Conservation (phyloP, 305 asterid species). For the Fraxinus paxiana region DNA sequence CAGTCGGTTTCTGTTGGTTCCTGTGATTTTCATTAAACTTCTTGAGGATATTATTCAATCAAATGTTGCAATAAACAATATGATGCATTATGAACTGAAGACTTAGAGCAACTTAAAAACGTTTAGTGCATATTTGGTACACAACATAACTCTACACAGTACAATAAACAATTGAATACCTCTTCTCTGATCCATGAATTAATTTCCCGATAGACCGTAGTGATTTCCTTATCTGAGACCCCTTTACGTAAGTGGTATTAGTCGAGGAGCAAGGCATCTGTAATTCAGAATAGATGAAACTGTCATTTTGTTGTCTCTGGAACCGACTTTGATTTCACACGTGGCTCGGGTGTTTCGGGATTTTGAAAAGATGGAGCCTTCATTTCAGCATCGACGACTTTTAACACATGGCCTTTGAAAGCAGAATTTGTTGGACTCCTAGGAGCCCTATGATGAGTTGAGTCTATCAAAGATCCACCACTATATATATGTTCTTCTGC, state of each 20-base stretch:
- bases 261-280: conserved; percentile 46
- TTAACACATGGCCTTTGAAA: conserved; percentile 32
- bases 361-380: conserved; percentile 39
- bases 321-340: conserved; percentile 28
- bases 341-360: conserved; percentile 61
- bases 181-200: conserved; percentile 76
- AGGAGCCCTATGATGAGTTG: conserved; percentile 31
- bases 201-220: conserved; percentile 71
- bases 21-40: conserved; percentile 28
- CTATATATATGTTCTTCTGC: not conserved
- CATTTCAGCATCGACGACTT: conserved; percentile 41
- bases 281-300: conserved; percentile 25
- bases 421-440: conserved; percentile 45
- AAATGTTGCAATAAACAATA: not conserved
- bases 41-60: not conserved
- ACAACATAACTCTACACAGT: not conserved
- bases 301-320: conserved; percentile 34
- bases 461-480: conserved; percentile 21
- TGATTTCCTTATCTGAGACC: conserved; percentile 73
- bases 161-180: conserved; percentile 32
- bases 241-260: conserved; percentile 43
- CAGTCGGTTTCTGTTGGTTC: conserved; percentile 54
- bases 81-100: not conserved
- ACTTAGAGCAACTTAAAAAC: not conserved
- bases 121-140: not conserved